These are phyloP conservation scores for Exsudoporus frostii DNA, from an alignment of 768 basidiomycete genomes.

Conservation along the genomic window DNA sequence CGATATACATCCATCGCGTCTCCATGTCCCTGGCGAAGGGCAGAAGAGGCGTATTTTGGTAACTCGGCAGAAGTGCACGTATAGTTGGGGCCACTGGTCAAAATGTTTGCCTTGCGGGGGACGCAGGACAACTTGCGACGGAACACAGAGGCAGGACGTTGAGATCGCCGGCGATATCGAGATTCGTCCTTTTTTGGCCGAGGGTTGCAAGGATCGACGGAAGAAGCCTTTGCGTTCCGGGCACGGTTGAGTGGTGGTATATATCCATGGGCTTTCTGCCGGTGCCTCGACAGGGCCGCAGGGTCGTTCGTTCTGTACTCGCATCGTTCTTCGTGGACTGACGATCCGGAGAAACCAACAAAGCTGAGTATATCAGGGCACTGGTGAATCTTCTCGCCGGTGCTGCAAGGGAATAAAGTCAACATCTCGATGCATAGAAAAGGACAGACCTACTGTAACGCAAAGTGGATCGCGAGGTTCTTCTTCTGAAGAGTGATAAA, in stretches of 20 bases:
- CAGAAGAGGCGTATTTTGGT: not conserved
- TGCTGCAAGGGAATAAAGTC: conserved; percentile 9
- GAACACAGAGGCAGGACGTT: not conserved
- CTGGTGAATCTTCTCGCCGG: conserved; percentile 15
- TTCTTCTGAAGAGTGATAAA: conserved; percentile 22
- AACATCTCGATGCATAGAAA: not conserved
- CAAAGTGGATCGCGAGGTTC: conserved; percentile 18
- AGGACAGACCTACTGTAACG: conserved; percentile 15
- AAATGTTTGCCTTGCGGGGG: not conserved
- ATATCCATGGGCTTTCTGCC: conserved; percentile 22
- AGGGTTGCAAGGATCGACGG: not conserved
- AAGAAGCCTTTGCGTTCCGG: not conserved
- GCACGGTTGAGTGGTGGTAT: conserved; percentile 10
- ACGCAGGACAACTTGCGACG: not conserved
- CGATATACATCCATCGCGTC: not conserved
- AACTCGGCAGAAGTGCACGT: not conserved
- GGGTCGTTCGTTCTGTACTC: conserved; percentile 26
- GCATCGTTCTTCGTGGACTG: conserved; percentile 5
- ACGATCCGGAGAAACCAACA: not conserved
- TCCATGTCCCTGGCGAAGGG: not conserved
- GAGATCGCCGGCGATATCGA: not conserved
- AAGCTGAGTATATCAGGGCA: conserved; percentile 13
- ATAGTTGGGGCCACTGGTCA: not conserved
- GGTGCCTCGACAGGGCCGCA: conserved; percentile 25
- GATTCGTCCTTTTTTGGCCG: not conserved